Percentiles rank a stretch among this genome's conserved stretches.
phyloP scores from a whole-genome alignment of 805 yeast genomes.

The Barnettozyma siamensis region DNA sequence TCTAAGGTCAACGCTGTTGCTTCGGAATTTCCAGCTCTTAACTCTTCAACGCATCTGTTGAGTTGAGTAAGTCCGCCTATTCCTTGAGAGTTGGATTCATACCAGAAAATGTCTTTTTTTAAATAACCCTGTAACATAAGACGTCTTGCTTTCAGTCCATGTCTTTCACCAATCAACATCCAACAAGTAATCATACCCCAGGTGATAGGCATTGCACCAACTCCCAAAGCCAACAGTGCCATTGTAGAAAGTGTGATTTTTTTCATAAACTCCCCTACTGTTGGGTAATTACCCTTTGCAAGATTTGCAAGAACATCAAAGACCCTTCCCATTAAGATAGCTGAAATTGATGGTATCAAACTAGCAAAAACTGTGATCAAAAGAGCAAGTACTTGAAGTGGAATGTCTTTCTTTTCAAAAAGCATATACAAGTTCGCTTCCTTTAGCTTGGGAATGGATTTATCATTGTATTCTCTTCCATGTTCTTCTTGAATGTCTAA shows the following conservation, averaged over 20 bases:
- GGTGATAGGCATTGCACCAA: conserved; percentile 35
- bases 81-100: conserved; percentile 47
- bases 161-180: conserved; percentile 68
- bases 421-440: conserved; percentile 21
- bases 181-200: conserved; percentile 58
- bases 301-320: conserved; percentile 41
- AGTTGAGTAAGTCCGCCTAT: conserved; percentile 62
- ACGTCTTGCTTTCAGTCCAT: conserved; percentile 51
- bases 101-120: conserved; percentile 50
- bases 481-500: conserved; percentile 15
- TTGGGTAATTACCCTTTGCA: conserved; percentile 28
- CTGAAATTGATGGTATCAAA: conserved; percentile 50
- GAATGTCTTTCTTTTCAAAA: conserved; percentile 19
- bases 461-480: not conserved
- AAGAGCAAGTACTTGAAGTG: conserved; percentile 25
- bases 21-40: conserved; percentile 63
- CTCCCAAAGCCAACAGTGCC: conserved; percentile 42
- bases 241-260: conserved; percentile 34
- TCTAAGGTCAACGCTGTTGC: conserved; percentile 53
- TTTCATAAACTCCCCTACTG: conserved; percentile 28
- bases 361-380: conserved; percentile 46
- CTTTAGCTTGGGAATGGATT: conserved; percentile 9
- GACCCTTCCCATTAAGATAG: conserved; percentile 61
- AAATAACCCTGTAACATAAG: conserved; percentile 41
- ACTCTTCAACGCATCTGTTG: conserved; percentile 70